These are phyloP conservation scores for Pseudocercospora fijiensis DNA, from an alignment of 2,329 filamentous ascomycete species.

Conservation along the genomic window DNA sequence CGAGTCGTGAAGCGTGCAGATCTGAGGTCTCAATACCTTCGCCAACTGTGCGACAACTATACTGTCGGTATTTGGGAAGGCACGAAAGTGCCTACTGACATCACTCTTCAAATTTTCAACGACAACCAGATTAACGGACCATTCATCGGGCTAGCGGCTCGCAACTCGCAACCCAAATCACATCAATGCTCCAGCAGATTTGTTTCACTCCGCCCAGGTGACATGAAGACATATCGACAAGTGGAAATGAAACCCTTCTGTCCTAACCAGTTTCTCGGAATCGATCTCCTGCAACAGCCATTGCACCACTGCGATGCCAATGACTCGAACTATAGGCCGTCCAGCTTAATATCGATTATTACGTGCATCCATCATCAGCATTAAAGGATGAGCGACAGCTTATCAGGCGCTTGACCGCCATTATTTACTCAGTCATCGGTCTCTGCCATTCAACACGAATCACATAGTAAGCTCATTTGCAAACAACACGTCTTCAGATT, in stretches of 20 bases:
- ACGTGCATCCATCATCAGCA: not conserved
- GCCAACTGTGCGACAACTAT: not conserved
- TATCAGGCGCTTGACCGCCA: not conserved
- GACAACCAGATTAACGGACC: constrained; percentile 2
- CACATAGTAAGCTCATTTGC: not conserved
- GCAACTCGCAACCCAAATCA: constrained; percentile 1
- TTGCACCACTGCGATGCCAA: not conserved
- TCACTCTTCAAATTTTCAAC: not conserved
- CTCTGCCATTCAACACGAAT: not conserved
- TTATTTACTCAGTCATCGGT: not conserved
- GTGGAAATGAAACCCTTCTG: constrained; percentile 5
- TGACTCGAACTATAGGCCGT: not conserved
- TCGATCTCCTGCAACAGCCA: not conserved
- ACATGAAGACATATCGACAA: not conserved
- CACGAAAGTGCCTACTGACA: not conserved
- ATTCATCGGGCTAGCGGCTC: not conserved
- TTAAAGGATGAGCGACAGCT: not conserved
- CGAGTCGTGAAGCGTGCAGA: not conserved
- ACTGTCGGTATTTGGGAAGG: not conserved
- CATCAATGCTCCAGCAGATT: not conserved
- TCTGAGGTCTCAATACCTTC: not conserved
- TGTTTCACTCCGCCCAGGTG: constrained; percentile 1
- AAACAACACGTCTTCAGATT: not conserved
- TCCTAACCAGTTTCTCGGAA: not conserved
- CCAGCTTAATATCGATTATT: not conserved